These are phyloP conservation scores for Neofusicoccum cordaticola DNA, from an alignment of 2,329 filamentous ascomycete species.

Conservation along the genomic window DNA sequence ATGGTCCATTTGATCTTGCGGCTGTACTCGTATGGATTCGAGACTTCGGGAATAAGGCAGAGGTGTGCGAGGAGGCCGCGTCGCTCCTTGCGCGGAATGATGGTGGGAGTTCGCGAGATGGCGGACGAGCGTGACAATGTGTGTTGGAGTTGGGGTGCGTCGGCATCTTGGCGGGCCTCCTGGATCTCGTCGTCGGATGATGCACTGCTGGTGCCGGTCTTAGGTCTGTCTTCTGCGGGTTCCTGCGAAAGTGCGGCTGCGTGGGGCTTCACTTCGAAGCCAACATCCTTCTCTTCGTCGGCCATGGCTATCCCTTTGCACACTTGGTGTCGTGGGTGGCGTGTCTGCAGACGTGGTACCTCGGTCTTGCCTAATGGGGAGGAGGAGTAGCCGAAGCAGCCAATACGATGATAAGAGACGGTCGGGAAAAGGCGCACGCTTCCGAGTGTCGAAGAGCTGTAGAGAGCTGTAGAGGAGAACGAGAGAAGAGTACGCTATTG, in stretches of 20 bases:
- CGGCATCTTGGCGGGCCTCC: slow-evolving; percentile 22
- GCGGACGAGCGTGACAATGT: slow-evolving; percentile 26
- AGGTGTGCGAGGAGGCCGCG: slow-evolving; percentile 72
- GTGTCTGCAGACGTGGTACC: background rate
- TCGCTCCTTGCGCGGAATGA: slow-evolving; percentile 54
- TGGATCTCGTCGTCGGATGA: slow-evolving; percentile 17
- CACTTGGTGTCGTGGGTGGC: background rate
- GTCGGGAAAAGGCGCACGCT: background rate
- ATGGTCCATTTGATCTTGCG: slow-evolving; percentile 79
- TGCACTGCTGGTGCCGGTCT: slow-evolving; percentile 25
- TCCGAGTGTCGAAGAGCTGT: background rate
- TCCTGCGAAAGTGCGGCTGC: background rate
- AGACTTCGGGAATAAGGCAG: slow-evolving; percentile 73
- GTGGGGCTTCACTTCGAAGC: background rate
- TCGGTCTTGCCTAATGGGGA: slow-evolving; percentile 7
- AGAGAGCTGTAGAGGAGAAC: background rate
- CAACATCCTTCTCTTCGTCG: slow-evolving; percentile 3
- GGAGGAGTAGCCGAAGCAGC: background rate
- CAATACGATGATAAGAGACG: background rate
- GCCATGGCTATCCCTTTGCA: background rate
- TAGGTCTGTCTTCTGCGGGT: slow-evolving; percentile 19
- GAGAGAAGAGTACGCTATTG: background rate
- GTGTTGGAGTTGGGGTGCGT: slow-evolving; percentile 19
- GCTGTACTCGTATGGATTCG: slow-evolving; percentile 70
- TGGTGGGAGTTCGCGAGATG: slow-evolving; percentile 39